phyloP scores from a whole-genome alignment of 495 filamentous ascomycete species.

The Penicillium flavigenum region DNA sequence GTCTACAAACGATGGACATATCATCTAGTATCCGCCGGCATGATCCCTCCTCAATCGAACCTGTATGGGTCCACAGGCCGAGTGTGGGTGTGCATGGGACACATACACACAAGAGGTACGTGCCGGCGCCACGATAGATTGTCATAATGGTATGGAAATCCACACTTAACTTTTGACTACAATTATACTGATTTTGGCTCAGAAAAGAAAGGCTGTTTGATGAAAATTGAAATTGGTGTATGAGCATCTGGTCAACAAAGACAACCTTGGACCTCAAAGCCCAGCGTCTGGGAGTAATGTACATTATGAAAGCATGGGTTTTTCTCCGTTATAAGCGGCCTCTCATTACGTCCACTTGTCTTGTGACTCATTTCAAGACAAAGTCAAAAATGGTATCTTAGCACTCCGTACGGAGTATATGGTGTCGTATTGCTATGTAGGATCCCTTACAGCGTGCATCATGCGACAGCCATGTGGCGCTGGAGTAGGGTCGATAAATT shows the following conservation, averaged over 20 bases:
- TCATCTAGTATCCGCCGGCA: conserved; percentile 14
- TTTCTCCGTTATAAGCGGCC: background rate
- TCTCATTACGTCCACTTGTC: background rate
- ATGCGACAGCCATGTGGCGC: conserved; percentile 21
- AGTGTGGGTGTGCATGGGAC: conserved; percentile 1
- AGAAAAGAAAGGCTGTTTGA: conserved; percentile 17
- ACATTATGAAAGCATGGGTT: background rate
- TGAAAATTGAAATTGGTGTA: conserved; percentile 3
- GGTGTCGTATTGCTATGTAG: background rate
- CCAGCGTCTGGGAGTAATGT: conserved; percentile 2
- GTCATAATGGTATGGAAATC: conserved; percentile 29
- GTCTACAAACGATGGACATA: conserved; percentile 15
- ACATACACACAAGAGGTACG: conserved; percentile 16
- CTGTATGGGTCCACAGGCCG: background rate
- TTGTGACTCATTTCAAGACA: background rate
- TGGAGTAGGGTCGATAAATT: background rate
- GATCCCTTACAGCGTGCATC: conserved; percentile 16
- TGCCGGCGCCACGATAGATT: conserved; percentile 37
- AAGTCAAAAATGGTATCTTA: background rate
- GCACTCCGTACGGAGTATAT: background rate
- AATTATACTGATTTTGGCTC: conserved; percentile 16
- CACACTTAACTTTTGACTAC: background rate
- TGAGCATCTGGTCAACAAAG: conserved; percentile 2
- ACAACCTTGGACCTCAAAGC: background rate
- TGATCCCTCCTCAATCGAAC: background rate